phyloP scores from a whole-genome alignment of 176 grass and related monocot species.

The Carex pumila region DNA sequence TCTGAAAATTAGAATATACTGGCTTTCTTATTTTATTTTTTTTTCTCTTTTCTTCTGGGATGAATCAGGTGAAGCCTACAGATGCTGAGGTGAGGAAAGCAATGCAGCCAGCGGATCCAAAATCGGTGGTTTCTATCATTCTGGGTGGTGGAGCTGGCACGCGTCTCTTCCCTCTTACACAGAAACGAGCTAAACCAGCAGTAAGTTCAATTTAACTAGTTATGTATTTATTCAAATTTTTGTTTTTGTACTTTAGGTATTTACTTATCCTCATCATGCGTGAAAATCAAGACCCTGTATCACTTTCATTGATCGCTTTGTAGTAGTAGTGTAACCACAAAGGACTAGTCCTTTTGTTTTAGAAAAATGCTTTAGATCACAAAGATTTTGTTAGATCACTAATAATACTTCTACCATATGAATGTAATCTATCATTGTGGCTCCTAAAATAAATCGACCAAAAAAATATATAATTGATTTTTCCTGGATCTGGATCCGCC shows the following conservation, averaged over 20 bases:
- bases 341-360: not conserved
- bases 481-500: not conserved
- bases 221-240: not conserved
- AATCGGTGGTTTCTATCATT: conserved; percentile 66
- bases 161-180: conserved; percentile 79
- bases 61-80: conserved; percentile 2
- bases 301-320: not conserved
- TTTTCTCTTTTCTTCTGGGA: not conserved
- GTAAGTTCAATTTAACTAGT: conserved; percentile 27
- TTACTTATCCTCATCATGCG: not conserved
- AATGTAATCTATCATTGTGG: not conserved
- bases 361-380: not conserved
- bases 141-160: conserved; percentile 70
- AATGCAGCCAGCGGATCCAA: conserved; percentile 34
- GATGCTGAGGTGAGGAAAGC: conserved; percentile 9
- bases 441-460: not conserved
- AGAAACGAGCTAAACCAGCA: conserved; percentile 75
- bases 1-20: not conserved
- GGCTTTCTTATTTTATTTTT: conserved; percentile 2
- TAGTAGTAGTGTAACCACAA: not conserved
- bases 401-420: not conserved
- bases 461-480: not conserved
- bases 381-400: not conserved
- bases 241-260: not conserved
- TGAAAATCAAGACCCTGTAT: not conserved